These are phyloP conservation scores for Didymella glomerata DNA, from an alignment of 2,329 filamentous ascomycete genomes.

Conservation along the genomic window DNA sequence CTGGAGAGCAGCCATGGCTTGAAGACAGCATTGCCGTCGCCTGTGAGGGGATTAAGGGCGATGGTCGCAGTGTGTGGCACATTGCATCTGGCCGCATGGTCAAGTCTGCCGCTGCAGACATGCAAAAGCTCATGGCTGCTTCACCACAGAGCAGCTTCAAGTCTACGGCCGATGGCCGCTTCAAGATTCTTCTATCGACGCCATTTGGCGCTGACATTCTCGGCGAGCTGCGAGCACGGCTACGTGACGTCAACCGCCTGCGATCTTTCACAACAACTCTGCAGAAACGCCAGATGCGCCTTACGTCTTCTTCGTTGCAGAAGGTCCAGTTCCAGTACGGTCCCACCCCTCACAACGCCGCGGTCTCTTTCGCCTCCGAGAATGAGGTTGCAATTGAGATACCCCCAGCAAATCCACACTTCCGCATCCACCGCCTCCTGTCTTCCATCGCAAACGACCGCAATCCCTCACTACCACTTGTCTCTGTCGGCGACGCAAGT, in stretches of 20 bases:
- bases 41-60: constrained; percentile 43
- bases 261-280: constrained; percentile 75
- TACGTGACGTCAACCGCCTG: constrained; percentile 74
- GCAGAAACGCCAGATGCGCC: constrained; percentile 63
- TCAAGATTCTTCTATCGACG: constrained; percentile 68
- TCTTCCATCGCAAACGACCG: constrained; percentile 66
- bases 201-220: constrained; percentile 68
- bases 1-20: constrained; percentile 41
- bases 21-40: constrained; percentile 40
- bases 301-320: constrained; percentile 65
- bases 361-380: constrained; percentile 63
- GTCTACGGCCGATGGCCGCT: constrained; percentile 69
- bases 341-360: constrained; percentile 60
- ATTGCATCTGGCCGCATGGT: constrained; percentile 53
- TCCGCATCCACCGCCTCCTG: constrained; percentile 68
- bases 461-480: constrained; percentile 63
- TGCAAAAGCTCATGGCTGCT: constrained; percentile 51
- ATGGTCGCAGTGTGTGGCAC: constrained; percentile 49
- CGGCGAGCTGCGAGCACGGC: constrained; percentile 64
- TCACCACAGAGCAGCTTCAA: constrained; percentile 67
- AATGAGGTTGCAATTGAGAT: constrained; percentile 65
- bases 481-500: constrained; percentile 61
- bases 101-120: constrained; percentile 44
- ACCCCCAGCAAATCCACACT: constrained; percentile 71
- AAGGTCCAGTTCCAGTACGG: constrained; percentile 74